These are phyloP conservation scores for Candolleomyces efflorescens DNA, from an alignment of 768 basidiomycete species.

Conservation along the genomic window DNA sequence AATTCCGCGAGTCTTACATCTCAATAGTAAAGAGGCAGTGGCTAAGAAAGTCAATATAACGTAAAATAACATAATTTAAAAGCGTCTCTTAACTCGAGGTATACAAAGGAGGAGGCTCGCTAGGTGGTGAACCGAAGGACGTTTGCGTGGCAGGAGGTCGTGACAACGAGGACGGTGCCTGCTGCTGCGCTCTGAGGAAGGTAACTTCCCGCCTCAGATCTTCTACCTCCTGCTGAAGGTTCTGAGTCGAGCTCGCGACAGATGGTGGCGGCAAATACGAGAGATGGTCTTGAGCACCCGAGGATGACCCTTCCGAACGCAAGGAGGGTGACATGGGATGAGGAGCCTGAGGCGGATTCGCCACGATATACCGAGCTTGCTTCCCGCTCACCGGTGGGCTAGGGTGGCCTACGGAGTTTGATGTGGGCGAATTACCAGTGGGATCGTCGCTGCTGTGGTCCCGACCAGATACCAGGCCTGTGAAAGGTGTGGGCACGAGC, in stretches of 20 bases:
- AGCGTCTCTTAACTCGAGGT: no score
- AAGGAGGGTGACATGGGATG: background rate
- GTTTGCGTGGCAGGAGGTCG: no score
- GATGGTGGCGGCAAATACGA: background rate
- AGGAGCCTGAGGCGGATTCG: background rate
- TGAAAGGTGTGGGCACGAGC: background rate
- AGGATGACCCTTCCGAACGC: background rate
- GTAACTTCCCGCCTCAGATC: constrained; percentile 1
- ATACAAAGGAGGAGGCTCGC: no score
- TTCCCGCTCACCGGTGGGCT: background rate
- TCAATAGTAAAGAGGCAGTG: no score
- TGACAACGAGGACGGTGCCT: background rate
- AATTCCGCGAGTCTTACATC: background rate
- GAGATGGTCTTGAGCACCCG: background rate
- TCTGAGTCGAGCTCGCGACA: background rate
- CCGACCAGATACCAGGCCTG: background rate
- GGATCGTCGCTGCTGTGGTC: background rate
- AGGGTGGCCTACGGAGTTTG: background rate
- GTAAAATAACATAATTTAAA: no score
- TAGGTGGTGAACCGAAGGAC: no score
- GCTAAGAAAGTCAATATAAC: no score
- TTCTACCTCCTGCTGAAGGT: constrained; percentile 1
- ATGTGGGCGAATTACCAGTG: background rate
- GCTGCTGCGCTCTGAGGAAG: background rate
- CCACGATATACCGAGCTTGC: background rate